These are phyloP conservation scores for Crocinoboletus sp. DNA, from an alignment of 1,284 basidiomycete genomes.

Conservation along the genomic window DNA sequence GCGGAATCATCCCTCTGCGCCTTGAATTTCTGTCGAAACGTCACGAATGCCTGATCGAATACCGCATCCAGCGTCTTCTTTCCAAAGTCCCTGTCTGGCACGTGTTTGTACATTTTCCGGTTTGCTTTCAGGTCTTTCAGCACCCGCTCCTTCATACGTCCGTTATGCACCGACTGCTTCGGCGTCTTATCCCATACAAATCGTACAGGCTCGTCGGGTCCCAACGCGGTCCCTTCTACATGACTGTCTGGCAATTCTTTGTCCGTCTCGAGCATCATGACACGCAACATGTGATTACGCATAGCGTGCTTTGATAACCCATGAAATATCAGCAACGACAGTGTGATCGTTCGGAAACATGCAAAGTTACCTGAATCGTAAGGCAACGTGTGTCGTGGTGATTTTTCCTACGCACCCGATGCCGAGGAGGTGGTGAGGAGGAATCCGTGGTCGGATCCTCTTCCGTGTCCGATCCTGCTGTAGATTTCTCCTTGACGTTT, in stretches of 20 bases:
- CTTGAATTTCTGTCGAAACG: constrained; percentile 61
- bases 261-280: constrained; percentile 54
- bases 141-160: constrained; percentile 61
- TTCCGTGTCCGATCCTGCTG: constrained; percentile 34
- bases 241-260: constrained; percentile 58
- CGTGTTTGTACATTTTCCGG: constrained; percentile 53
- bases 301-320: constrained; percentile 55
- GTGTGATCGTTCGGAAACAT: neutral
- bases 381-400: constrained; percentile 59
- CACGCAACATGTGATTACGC: constrained; percentile 53
- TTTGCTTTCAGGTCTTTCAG: constrained; percentile 54
- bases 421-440: constrained; percentile 28
- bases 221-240: constrained; percentile 44
- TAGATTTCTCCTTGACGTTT: constrained; percentile 34
- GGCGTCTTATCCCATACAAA: constrained; percentile 74
- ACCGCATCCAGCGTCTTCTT: constrained; percentile 55
- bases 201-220: constrained; percentile 49
- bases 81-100: constrained; percentile 59
- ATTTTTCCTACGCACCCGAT: constrained; percentile 44
- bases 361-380: constrained; percentile 53
- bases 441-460: constrained; percentile 36
- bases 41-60: constrained; percentile 69
- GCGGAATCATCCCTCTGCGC: constrained; percentile 47
- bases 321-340: constrained; percentile 4
- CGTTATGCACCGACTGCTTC: constrained; percentile 66